Conservation (phyloP, 2,329 filamentous ascomycete genomes). For the Botrytis cinerea region DNA sequence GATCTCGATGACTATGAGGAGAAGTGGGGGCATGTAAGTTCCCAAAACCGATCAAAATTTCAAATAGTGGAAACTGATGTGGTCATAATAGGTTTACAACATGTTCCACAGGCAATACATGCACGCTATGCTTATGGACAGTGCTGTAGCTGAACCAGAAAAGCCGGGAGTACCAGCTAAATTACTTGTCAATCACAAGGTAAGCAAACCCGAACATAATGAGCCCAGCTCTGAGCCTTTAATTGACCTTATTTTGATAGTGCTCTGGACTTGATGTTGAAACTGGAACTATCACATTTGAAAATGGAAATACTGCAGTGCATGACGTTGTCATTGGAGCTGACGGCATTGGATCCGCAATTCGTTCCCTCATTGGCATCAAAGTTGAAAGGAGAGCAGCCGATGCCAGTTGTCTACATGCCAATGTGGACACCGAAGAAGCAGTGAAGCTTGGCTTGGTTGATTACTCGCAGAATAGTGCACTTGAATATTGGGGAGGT, state of each 20-base stretch:
- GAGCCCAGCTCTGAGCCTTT: not conserved
- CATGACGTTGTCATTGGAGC: conserved; percentile 45
- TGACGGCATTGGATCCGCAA: conserved; percentile 60
- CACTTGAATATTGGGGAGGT: conserved; percentile 72
- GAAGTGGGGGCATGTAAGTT: conserved; percentile 57
- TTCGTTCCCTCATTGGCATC: conserved; percentile 60
- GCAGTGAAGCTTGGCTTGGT: conserved; percentile 60
- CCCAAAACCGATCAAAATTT: conserved; percentile 4
- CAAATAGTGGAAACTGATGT: not conserved
- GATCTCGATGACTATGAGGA: conserved; percentile 62
- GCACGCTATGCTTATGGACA: conserved; percentile 64
- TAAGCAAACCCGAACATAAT: conserved; percentile 41
- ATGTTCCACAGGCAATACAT: conserved; percentile 70
- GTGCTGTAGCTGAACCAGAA: conserved; percentile 53
- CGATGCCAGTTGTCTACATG: conserved; percentile 62
- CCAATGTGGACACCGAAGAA: conserved; percentile 64
- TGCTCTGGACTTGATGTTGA: conserved; percentile 49
- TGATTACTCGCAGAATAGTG: conserved; percentile 61
- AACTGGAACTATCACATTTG: conserved; percentile 47
- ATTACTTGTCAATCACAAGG: conserved; percentile 58
- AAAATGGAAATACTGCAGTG: conserved; percentile 37
- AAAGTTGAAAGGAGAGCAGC: conserved; percentile 59
- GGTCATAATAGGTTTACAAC: conserved; percentile 52
- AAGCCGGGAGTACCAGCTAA: conserved; percentile 56
- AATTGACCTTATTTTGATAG: not conserved